Conservation (phyloP, 2,329 filamentous ascomycete genomes). For the Sphaerostilbella broomeana region DNA sequence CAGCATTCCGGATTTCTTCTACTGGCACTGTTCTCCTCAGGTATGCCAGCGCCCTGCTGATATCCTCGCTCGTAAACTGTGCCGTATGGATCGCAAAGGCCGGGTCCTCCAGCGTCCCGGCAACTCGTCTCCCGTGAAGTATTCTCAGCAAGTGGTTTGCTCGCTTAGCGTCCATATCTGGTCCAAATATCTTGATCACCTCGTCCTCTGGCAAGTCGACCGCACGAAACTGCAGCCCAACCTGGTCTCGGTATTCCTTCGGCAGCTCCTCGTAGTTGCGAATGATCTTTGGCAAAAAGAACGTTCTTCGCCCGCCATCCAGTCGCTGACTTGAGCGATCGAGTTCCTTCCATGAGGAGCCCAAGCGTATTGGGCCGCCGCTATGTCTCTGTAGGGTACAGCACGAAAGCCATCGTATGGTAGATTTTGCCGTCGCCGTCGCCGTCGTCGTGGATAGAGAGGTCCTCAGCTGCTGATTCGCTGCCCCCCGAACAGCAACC, state of each 20-base stretch:
- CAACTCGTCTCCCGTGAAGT: slow-evolving; percentile 56
- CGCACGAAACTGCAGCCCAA: slow-evolving; percentile 47
- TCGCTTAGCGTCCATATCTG: slow-evolving; percentile 33
- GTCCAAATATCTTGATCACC: slow-evolving; percentile 43
- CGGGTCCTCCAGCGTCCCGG: slow-evolving; percentile 57
- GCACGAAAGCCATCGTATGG: slow-evolving; percentile 16
- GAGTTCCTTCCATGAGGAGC: background rate
- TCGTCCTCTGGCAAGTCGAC: slow-evolving; percentile 44
- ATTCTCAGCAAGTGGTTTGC: slow-evolving; percentile 52
- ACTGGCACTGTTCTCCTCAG: slow-evolving; percentile 49
- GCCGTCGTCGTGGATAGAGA: slow-evolving; percentile 11
- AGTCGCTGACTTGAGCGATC: slow-evolving; percentile 9
- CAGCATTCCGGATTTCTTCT: slow-evolving; percentile 55
- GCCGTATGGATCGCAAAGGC: slow-evolving; percentile 42
- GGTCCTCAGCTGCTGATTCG: slow-evolving; percentile 4
- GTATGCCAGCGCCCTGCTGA: slow-evolving; percentile 45
- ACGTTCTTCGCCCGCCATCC: slow-evolving; percentile 23
- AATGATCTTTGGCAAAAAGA: slow-evolving; percentile 34
- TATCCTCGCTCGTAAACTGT: slow-evolving; percentile 35
- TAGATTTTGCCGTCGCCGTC: slow-evolving; percentile 11
- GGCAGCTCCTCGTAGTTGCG: slow-evolving; percentile 55
- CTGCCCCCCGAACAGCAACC: slow-evolving; percentile 20
- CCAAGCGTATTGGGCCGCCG: background rate
- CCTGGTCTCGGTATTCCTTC: slow-evolving; percentile 46
- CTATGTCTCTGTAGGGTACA: slow-evolving; percentile 1